Percentiles rank a stretch among this genome's conserved stretches.
Evolutionary conservation across 2,329 filamentous ascomycete genomes (phyloP).

Genomic region (Pseudovirgaria hyperparasitica): DNA sequence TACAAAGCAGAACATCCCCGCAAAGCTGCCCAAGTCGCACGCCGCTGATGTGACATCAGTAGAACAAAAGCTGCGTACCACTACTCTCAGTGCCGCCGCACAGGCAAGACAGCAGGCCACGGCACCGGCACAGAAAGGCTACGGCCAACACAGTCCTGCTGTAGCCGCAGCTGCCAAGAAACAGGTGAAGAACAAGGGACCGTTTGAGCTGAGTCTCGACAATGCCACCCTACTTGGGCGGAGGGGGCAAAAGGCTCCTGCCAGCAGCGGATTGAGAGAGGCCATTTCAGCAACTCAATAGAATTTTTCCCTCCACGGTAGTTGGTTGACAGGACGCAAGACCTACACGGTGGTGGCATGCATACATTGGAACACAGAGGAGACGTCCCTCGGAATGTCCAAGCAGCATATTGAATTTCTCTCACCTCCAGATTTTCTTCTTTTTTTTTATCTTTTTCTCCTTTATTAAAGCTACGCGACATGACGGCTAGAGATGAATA

Average conservation of each 20-base stretch:
- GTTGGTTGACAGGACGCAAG: too few relatives aligned
- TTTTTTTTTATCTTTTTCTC: too few relatives aligned
- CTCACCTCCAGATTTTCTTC: too few relatives aligned
- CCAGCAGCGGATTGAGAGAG: constrained; percentile 33
- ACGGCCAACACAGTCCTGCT: constrained; percentile 76
- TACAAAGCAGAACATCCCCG: constrained; percentile 35
- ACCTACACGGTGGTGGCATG: too few relatives aligned
- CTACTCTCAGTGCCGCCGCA: constrained; percentile 58
- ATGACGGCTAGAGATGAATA: too few relatives aligned
- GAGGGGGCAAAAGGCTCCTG: constrained; percentile 39
- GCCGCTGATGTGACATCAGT: constrained; percentile 55
- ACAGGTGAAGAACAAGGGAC: constrained; percentile 65
- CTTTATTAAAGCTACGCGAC: too few relatives aligned
- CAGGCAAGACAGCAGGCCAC: constrained; percentile 43
- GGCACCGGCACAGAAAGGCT: constrained; percentile 46
- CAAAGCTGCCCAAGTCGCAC: constrained; percentile 56
- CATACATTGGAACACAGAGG: too few relatives aligned
- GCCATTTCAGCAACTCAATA: constrained; percentile 26
- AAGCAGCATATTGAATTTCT: too few relatives aligned
- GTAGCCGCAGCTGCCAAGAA: constrained; percentile 75
- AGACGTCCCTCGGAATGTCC: too few relatives aligned
- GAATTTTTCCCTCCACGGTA: too few relatives aligned
- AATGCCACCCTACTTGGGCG: constrained; percentile 81
- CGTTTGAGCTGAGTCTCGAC: constrained; percentile 85
- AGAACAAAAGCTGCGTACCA: constrained; percentile 77